Evolutionary conservation across 2,329 filamentous ascomycete genomes (phyloP), one percentile per base, ranked within the genome.

Genomic region (Allantophomopsis lycopodina): DNA sequence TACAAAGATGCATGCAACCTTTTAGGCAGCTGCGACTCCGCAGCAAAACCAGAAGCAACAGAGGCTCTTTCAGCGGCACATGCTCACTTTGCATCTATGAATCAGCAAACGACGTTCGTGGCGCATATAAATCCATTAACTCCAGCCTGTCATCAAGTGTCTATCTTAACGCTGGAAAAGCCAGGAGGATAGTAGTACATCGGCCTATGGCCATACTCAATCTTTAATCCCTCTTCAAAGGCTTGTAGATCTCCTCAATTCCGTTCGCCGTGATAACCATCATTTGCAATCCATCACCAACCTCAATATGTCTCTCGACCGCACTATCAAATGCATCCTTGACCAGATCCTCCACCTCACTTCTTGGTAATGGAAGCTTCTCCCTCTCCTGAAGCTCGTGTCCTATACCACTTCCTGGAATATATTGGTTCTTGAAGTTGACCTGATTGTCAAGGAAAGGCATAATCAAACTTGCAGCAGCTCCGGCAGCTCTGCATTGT

Each of bases 361-460:
- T 64, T 55, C 76, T 71, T 20, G 79, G 69, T 55, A 96, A 65
- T 38, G 84, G 83, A 54, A 78, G 68, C 44, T 73, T 71, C 58
- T 77, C 71, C 50, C 80, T 73, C 62, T 82, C 74, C 65, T 83
- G 65, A 52, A 95, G 66, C 40, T 79, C 80, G 61, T 94, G 83
- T 34, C 89, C 89, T 44, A 75, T 73, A 42, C 86, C 87, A 52
- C 83, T 89, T 36, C 81, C 84, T 10, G 89, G 87, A 41, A 91
- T 71, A 59, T 94, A 94, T 68, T 95, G 89, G 61, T 98, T 98
- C 75, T 95, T 98, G 71, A 89, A 89, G 68, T 96, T 96, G 68
- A 98, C 91, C 65, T 98, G 93, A 62, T 98, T 98, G 63, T 98
- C 91, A 56, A 98, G 66, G 71, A 98, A 98, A 2, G 91, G 91